Evolutionary conservation across 177 flowering plant species (phyloP), one percentile per base, ranked within the genome.

Genomic region (Vitis hybrid): DNA sequence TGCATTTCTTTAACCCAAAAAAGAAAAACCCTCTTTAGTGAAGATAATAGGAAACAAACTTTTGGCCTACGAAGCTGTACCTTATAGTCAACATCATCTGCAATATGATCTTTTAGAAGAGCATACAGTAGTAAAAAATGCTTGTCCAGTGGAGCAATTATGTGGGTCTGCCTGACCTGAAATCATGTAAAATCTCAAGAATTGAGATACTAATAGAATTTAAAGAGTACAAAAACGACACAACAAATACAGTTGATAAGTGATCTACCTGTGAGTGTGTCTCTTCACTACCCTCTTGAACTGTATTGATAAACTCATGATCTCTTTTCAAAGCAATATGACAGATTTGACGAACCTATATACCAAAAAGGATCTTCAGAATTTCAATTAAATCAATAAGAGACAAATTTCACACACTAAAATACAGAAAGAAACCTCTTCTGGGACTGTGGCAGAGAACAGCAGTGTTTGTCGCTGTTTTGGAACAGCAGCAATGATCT

Each of bases 391-490:
- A 51, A 33, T n/a, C 58, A 1, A 63, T 8, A 65, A 66, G 22
- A 70, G 14, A 39, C 60, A 31, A 65, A n/a, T 19, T 50, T 33
- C 6, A 55, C 16, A 69, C 10, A 39, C 10, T n/a, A 8, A 55
- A 62, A 55, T 29, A 13, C 48, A 61, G 52, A 73, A 67, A 60
- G 55, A 69, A 70, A 96, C 99, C 97, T 96, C 97, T 72, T 82
- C 82, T 26, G 99, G 99, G 69, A 96, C 86, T 5, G 99, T 96
- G 10, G 99, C 99, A 79, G 99, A 96, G 77, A 96, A 96, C 72
- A 96, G 74, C 60, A 96, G 96, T 31, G 98, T 96, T 71, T 96
- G 99, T 5, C 99, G 83, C 72, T 96, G 97, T 77, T 94, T 94
- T 4, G 99, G 98, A 65, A 96, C 93, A 68, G 96, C 88, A 72